Base-by-base conservation (phyloP, 1,284 basidiomycete species). In the Acaromyces ingoldii region DNA sequence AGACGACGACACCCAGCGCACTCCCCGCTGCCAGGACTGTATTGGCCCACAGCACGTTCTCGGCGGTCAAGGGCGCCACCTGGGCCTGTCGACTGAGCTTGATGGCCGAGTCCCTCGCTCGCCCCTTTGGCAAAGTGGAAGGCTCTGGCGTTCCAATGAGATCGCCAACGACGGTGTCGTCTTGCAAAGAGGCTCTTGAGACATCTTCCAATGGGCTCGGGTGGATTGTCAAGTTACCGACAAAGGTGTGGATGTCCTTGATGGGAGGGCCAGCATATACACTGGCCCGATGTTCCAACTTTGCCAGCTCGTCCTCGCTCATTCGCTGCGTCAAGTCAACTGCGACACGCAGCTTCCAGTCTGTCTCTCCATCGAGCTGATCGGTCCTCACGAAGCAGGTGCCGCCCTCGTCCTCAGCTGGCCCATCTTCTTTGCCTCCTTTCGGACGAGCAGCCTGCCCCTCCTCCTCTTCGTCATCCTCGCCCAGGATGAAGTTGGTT, bases 311-410 rank as follows among this genome's bases (percentile, higher is more conserved):
- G 17, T 78, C 78, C 34, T 80, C 82, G 0, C 79, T 79, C 56
- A 93, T 76, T 64, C 84, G 84, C 78, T 96, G 91, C 26, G 87
- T 89, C 24, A 85, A 81, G 1, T 86, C 82, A 3, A 95, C 85
- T 0, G 93, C 92, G 1, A 96, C 85, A 9, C 89, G 84, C 45
- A 97, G 79, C 76, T 99, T 99, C 95, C 95, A 98, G 69, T 98
- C 95, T 1, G 95, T 99, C 77, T 99, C 95, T 39, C 95, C 95
- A 65, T 99, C 95, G 9, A 99, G 81, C 73, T 98, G 95, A 76
- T 99, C 95, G 0, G 95, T 99, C 4, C 93, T 82, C 49, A 99
- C 88, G 76, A 98, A 99, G 75, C 93, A 97, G 1, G 91, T 92
- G 1, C 95, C 95, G 29, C 86, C 84, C 3, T 82, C 76, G 60